These are phyloP conservation scores for Fusarium metavorans DNA, from an alignment of 2,329 filamentous ascomycete species.

Conservation along the genomic window DNA sequence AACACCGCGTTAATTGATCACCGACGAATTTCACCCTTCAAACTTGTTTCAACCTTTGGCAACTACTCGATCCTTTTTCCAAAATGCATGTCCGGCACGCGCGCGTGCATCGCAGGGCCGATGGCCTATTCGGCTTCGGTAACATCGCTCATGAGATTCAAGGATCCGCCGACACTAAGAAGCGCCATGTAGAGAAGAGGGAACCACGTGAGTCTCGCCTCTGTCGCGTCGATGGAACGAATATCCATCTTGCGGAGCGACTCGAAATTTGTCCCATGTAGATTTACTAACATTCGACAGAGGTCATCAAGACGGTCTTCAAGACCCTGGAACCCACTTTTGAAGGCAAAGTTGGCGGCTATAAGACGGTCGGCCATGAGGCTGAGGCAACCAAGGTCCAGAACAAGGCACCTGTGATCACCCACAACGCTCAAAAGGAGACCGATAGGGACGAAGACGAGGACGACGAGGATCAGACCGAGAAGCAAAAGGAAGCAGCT, in stretches of 20 bases:
- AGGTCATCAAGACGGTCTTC: slow-evolving; percentile 55
- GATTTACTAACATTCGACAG: slow-evolving; percentile 31
- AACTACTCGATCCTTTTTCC: not conserved
- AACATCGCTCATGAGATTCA: slow-evolving; percentile 39
- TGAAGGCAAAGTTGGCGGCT: slow-evolving; percentile 58
- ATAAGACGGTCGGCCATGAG: slow-evolving; percentile 50
- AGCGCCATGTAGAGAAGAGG: slow-evolving; percentile 26
- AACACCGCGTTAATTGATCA: not conserved
- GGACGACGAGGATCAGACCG: slow-evolving; percentile 25
- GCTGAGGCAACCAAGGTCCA: slow-evolving; percentile 27
- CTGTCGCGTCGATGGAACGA: not conserved
- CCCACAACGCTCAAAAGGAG: slow-evolving; percentile 4
- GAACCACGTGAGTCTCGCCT: slow-evolving; percentile 26
- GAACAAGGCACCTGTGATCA: slow-evolving; percentile 5
- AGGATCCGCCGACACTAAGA: slow-evolving; percentile 20
- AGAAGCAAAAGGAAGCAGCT: slow-evolving; percentile 35
- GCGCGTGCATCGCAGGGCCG: slow-evolving; percentile 44
- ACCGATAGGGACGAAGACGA: slow-evolving; percentile 18
- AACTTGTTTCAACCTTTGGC: not conserved
- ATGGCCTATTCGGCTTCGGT: slow-evolving; percentile 46
- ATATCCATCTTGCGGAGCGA: not conserved
- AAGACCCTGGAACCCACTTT: slow-evolving; percentile 57
- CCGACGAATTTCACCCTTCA: not conserved
- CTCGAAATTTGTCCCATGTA: not conserved
- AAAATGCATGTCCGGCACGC: slow-evolving; percentile 48